phyloP scores from a whole-genome alignment of 495 filamentous ascomycete genomes.

The Durotheca rogersii region DNA sequence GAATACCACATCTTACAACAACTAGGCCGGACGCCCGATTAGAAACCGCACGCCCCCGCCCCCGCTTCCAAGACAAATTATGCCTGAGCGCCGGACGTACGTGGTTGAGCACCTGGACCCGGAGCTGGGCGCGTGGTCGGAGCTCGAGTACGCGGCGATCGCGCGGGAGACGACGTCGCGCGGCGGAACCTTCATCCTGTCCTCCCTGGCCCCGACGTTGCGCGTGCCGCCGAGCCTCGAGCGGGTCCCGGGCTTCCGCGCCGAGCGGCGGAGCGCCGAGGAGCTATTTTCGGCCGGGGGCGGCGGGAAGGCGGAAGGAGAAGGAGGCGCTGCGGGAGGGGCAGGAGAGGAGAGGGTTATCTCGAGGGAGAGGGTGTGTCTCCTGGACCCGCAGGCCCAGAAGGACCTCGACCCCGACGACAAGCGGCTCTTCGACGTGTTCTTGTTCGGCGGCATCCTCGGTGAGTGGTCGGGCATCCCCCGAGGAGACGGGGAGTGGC shows the following conservation, averaged over 20 bases:
- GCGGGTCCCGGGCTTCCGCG: constrained; percentile 57
- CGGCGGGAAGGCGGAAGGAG: not conserved
- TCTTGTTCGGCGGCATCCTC: constrained; percentile 93
- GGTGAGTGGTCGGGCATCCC: constrained; percentile 57
- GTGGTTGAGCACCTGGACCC: constrained; percentile 92
- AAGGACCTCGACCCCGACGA: constrained; percentile 82
- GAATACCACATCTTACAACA: no score
- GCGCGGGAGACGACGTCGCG: constrained; percentile 71
- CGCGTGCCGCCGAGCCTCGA: constrained; percentile 66
- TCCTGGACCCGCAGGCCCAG: constrained; percentile 82
- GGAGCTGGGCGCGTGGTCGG: constrained; percentile 92
- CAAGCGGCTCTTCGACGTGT: constrained; percentile 79
- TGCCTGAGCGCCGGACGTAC: constrained; percentile 59
- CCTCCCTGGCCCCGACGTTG: constrained; percentile 71
- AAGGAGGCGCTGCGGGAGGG: constrained; percentile 51
- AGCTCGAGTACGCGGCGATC: constrained; percentile 85
- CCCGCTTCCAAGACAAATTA: no score
- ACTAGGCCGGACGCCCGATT: no score
- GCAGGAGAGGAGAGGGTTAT: constrained; percentile 69
- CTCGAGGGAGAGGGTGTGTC: constrained; percentile 80
- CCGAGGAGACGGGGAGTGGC: not conserved
- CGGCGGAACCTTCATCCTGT: constrained; percentile 73
- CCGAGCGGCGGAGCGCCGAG: constrained; percentile 75
- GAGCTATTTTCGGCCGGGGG: constrained; percentile 54
- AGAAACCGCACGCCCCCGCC: no score